Evolutionary conservation across 2,329 filamentous ascomycete genomes (phyloP), one percentile per base, ranked within the genome.

Genomic region (Drechslera avenae): DNA sequence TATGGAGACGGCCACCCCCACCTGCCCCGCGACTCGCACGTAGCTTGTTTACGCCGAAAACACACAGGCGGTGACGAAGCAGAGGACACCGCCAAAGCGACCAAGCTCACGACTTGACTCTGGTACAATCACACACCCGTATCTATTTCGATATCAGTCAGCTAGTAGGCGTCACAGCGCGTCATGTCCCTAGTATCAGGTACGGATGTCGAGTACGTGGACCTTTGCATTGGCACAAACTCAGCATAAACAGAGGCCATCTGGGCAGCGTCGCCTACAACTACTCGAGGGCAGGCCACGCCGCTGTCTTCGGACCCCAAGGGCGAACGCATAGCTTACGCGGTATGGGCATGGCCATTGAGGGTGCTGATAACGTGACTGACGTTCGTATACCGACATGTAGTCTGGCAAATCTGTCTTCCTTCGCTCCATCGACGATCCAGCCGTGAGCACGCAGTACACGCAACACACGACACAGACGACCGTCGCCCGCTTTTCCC

Each of bases 351-450:
- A 3, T 26, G 9, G 16, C 12, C 8, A 9, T 3, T 9, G 23
- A 18, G 36, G 8, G 21, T 14, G 4, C 8, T 26, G 14, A 5
- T 39, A 32, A 40, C 21, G 39, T 23, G 13, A 4, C 21, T 4
- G 28, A 45, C n/a, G 23, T 35, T 18, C 28, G 6, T 37, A 10
- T 63, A n/a, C n/a, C n/a, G n/a, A n/a, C n/a, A n/a, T n/a, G n/a
- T n/a, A 95, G 91, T 93, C 91, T 45, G 92, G 91, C 69, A 97
- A 97, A 81, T 97, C 93, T 56, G 87, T 99, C 76, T 97, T 97
- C 77, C 82, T 99, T 39, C 91, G 94, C 64, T 92, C 87, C 57
- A 96, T 99, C 78, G 93, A 99, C 78, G 80, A 94, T 72, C 93
- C 93, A 44, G 83, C 90, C 60, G 76, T 88, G 57, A 87, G 87